Base-by-base conservation (phyloP, 1,139 yeast genomes). In the Yamadazyma triangularis region DNA sequence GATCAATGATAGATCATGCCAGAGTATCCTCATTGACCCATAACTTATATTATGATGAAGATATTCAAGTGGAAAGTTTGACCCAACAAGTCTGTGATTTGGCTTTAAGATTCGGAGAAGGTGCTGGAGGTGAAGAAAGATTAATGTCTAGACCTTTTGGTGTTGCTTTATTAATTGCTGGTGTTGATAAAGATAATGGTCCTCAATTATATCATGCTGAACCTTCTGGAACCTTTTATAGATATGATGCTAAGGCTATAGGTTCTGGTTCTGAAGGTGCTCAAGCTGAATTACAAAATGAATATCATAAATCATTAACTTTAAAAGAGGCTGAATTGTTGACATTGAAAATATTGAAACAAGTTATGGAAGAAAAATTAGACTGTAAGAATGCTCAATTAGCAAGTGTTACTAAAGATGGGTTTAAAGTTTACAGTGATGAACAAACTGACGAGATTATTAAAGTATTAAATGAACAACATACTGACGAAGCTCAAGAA, bases 261-360 rank as follows among this genome's bases (percentile, higher is more conserved):
- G 99, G 99, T 8, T 86, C 96, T 2, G 99, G 99, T 18, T 85
- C 95, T 13, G 99, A 93, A 60, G 98, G 98, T 40, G 99, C 99
- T 2, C 98, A 93, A 61, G 85, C 96, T 1, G 99, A 93, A 59
- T 72, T 93, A 51, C 96, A 91, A 59, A 91, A 89, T 51, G 96
- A 93, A 62, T 93, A 93, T 63, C 97, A 91, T 60, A 83, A 89
- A 48, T 85, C 95, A 13, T 70, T 93, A 50, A 87, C 97, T n/a
- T 69, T 91, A 50, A 78, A 80, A 47, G 98, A 93, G 55, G 98
- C 97, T 7, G 98, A 93, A 64, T 63, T 85, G 29, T 70, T 93
- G 53, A 83, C 91, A 9, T 73, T 93, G 53, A 89, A 89, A 67
- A 86, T 86, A 35, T 73, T 93, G 50, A 89, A 89, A 58, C 98